Percentiles rank a stretch among this genome's conserved stretches.
Evolutionary conservation across 1,284 basidiomycete species (phyloP).

Genomic region (Volvariella surrecta): DNA sequence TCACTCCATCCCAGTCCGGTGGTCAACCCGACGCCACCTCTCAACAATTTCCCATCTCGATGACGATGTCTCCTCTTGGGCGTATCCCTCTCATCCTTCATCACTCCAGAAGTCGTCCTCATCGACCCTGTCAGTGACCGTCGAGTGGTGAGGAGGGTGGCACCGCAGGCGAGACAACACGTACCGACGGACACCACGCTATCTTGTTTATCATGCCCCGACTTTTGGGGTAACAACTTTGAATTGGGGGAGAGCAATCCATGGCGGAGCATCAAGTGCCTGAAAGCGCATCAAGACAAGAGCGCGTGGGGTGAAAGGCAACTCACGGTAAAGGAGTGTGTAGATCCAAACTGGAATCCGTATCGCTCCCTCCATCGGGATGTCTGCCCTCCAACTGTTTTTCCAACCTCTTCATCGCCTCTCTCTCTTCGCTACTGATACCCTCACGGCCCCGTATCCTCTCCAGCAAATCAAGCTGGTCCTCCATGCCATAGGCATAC

Average conservation of each 20-base stretch:
- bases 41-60: slow-evolving; percentile 58
- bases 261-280: slow-evolving; percentile 65
- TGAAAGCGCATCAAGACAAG: slow-evolving; percentile 16
- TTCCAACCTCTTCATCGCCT: slow-evolving; percentile 22
- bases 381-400: slow-evolving; percentile 25
- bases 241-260: slow-evolving; percentile 70
- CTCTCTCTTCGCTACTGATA: slow-evolving; percentile 12
- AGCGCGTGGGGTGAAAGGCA: not conserved
- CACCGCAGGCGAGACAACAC: slow-evolving; percentile 9
- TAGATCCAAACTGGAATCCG: slow-evolving; percentile 66
- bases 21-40: slow-evolving; percentile 69
- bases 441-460: slow-evolving; percentile 3
- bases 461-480: not conserved
- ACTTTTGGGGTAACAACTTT: slow-evolving; percentile 42
- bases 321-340: slow-evolving; percentile 66
- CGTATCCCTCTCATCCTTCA: slow-evolving; percentile 62
- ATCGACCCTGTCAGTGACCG: slow-evolving; percentile 20
- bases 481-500: not conserved
- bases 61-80: slow-evolving; percentile 53
- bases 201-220: slow-evolving; percentile 17
- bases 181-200: slow-evolving; percentile 29
- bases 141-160: slow-evolving; percentile 3
- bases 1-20: slow-evolving; percentile 81
- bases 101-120: slow-evolving; percentile 44
- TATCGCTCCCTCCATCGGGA: slow-evolving; percentile 32